Evolutionary conservation across 192 early-diverging fungal species (phyloP), one percentile per base, ranked within the genome.

Genomic region (Chytriomyces sp.): DNA sequence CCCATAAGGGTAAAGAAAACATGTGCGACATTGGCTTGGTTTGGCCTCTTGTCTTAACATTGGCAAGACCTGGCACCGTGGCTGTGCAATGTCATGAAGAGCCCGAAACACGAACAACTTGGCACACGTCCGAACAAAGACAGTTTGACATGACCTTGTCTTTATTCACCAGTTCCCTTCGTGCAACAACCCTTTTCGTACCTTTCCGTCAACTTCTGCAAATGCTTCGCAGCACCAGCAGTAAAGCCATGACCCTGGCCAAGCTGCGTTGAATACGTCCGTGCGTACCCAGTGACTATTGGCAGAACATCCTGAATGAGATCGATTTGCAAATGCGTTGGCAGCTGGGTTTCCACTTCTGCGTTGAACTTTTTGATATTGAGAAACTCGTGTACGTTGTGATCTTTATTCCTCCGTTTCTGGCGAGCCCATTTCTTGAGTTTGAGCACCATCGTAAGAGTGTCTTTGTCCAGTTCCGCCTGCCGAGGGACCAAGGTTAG

Each of bases 351-450:
- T 46, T 73, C 59, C 10, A 62, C 60, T 26, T 62, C 13, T 8
- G 71, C 71, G 18, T 60, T 73, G n/a, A 73, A 16, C 10, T 46
- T 44, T n/a, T 46, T 23, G 18, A 73, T 62, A 8, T 18, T 20
- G 16, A 44, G 20, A 11, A 49, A 26, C 8, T 11, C 8, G 9
- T 73, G 28, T 16, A 48, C 18, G 18, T 18, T 26, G 11, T 45
- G 16, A n/a, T 60, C n/a, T 7, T 60, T 60, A 8, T 45, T 62
- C 60, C 62, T 11, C 24, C 46, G 26, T 20, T 57, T 57, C 20
- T n/a, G 9, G 35, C 60, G 57, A n/a, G 71, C 71, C 71, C 71
- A 73, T 28, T 73, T 73, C 49, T 73, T 73, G 10, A 73, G 45
- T 46, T 73, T 73, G 20, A 73, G 59, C 11, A 73, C 71, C 71